A percentile compares a stretch with the other conserved stretches of the same genome.
phyloP scores from a whole-genome alignment of 306 rosid species.

The Styphnolobium japonicum region DNA sequence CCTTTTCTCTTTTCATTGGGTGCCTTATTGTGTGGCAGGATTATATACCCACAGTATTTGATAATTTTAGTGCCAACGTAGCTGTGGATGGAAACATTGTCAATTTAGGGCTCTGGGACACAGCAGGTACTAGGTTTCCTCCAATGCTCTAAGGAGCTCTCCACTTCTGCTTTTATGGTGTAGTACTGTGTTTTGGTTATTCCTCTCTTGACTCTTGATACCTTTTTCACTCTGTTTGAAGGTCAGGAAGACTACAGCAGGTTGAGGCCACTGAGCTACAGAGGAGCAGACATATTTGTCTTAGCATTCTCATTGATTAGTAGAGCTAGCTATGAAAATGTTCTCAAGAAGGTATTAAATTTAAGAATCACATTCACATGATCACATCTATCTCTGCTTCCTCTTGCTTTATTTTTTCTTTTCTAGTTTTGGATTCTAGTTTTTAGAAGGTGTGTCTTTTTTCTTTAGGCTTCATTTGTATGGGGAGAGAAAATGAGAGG shows the following conservation, averaged over 20 bases:
- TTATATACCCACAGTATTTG: slow-evolving; percentile 91
- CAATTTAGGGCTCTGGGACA: slow-evolving; percentile 95
- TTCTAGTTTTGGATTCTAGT: slow-evolving; percentile 19
- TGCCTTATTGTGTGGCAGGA: slow-evolving; percentile 54
- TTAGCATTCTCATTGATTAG: slow-evolving; percentile 90
- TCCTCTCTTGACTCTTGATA: neutral
- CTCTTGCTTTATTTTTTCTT: neutral
- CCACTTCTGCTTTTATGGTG: neutral
- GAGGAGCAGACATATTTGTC: slow-evolving; percentile 95
- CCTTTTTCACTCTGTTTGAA: slow-evolving; percentile 34
- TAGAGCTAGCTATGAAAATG: slow-evolving; percentile 92
- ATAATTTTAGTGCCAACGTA: slow-evolving; percentile 96
- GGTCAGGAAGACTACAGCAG: slow-evolving; percentile 99
- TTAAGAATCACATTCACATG: too few relatives aligned
- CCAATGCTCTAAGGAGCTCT: neutral
- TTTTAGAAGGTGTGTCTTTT: slow-evolving; percentile 16
- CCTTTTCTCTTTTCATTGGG: neutral
- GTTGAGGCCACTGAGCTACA: slow-evolving; percentile 93
- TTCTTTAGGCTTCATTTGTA: neutral
- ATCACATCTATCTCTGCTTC: neutral
- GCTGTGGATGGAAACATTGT: slow-evolving; percentile 92
- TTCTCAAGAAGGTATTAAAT: slow-evolving; percentile 79
- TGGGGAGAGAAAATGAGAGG: neutral
- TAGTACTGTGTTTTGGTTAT: neutral
- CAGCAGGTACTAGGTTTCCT: slow-evolving; percentile 67